Evolutionary conservation across 192 early-diverging fungal species (phyloP).

Genomic region (Umbelopsis sp.): DNA sequence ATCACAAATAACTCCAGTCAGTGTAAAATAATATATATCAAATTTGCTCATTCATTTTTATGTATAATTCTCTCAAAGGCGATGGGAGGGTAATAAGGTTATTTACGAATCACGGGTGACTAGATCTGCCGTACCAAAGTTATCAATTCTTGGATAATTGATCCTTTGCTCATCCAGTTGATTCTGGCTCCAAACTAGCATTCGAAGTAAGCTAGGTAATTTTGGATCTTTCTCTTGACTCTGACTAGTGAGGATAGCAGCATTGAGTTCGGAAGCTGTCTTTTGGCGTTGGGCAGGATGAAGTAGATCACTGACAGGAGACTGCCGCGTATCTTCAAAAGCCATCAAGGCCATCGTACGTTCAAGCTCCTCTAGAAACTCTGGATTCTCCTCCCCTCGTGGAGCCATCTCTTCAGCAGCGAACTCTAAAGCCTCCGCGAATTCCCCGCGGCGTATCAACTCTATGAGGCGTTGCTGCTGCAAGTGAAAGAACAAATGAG

Average conservation of each 20-base stretch:
- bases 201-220: slow-evolving; percentile 84
- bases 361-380: slow-evolving; percentile 94
- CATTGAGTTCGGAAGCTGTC: slow-evolving; percentile 92
- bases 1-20: background rate
- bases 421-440: slow-evolving; percentile 89
- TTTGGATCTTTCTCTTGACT: slow-evolving; percentile 95
- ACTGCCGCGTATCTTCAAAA: slow-evolving; percentile 73
- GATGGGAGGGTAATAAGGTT: background rate
- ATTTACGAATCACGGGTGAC: slow-evolving; percentile 36
- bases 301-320: slow-evolving; percentile 85
- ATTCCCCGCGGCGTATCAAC: slow-evolving; percentile 80
- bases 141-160: slow-evolving; percentile 84
- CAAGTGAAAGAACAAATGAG: slow-evolving; percentile 91
- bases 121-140: slow-evolving; percentile 81
- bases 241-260: slow-evolving; percentile 86
- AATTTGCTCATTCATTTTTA: background rate
- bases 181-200: slow-evolving; percentile 94
- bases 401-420: slow-evolving; percentile 97
- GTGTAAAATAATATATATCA: slow-evolving; percentile 22
- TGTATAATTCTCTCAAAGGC: background rate
- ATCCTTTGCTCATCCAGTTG: slow-evolving; percentile 82
- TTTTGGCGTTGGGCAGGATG: slow-evolving; percentile 90
- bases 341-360: slow-evolving; percentile 96
- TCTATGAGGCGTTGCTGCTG: slow-evolving; percentile 98
- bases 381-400: slow-evolving; percentile 97